Base-by-base conservation (phyloP, 352 stramenopile species). In the Globisporangium middletonii region DNA sequence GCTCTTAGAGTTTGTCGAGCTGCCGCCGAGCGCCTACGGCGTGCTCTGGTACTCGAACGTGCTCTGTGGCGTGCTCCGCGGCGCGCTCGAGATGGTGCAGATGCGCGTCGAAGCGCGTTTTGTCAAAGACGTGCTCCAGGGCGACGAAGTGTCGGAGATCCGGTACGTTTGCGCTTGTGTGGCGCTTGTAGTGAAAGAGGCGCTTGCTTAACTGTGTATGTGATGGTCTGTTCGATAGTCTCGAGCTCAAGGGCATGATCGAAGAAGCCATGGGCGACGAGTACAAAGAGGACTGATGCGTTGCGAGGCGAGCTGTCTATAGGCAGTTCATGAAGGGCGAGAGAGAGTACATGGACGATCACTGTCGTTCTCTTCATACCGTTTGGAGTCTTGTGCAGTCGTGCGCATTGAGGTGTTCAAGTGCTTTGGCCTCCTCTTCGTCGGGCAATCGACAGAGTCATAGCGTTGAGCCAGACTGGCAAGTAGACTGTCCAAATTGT, bases 1-100 rank as follows among this genome's bases (percentile, higher is more conserved):
- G 53, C 19, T 15, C 60, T 27, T 50, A 91, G 86, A 96, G 45
- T 97, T 96, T 62, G 89, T 97, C 26, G 85, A 96, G 65, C 71
- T 97, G 42, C 89, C 91, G 12, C 79, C 86, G 6, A 89, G 89
- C 63, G 89, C 90, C 0, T 88, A 94, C 43, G 83, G 84, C 9
- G 82, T 88, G 49, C 74, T 99, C 53, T 93, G 96, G 70, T 99
- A 99, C 79, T 98, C 85, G 23, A 98, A 98, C 67, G 73, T 99
- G 41, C 89, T 98, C 49, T 98, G 94, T 65, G 97, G 97, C 12
- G 88, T 98, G 23, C 88, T 99, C 43, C 84, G 93, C 47, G 97
- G 97, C 4, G 95, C 96, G 9, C 71, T 99, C 44, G 97, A 99
- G 79, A 98, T 98, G 89, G 85, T 94, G 35, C 84, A 94, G 68